Base-by-base conservation (phyloP, 148 eudicot genomes). In the Polygonum aviculare region DNA sequence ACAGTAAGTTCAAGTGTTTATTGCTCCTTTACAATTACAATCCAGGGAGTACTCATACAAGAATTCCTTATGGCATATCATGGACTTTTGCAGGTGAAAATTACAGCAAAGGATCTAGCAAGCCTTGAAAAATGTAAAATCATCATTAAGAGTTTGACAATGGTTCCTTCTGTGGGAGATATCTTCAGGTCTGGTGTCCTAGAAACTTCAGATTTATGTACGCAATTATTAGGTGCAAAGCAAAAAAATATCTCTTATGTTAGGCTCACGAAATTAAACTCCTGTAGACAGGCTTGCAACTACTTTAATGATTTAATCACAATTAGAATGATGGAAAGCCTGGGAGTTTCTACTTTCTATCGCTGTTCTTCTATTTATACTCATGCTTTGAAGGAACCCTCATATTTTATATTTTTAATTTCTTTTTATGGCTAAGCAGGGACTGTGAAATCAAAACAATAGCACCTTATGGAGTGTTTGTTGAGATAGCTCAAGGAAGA, bases 401-500 rank as follows among this genome's bases (percentile, higher is more conserved):
- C 14, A 35, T 39, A 2, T 11, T 33, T 14, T 26, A 26, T 26
- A 26, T 26, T 26, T 26, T 26, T 0, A 26, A 26, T 26, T 65
- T 22, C 4, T 14, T 15, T 35, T 35, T 12, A 12, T 12, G 71
- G n/a, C 41, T 31, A 65, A 65, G 12, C 88, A 94, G 96, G 91
- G 86, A 92, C 72, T 87, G 99, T 67, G 94, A 86, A 80, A 93
- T 95, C 78, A 95, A 91, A 84, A 85, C 99, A 55, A 77, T 93
- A 54, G 86, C 90, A 62, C 85, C 97, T 78, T 95, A 90, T 77
- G 99, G 99, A 75, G 96, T 77, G 69, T 95, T 95, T 77, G 91
- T 93, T 62, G 99, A 95, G 86, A 93, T 95, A 82, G 88, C 94
- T 54, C 97, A 96, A 73, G 99, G 99, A 59, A 88, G 87, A 77